phyloP scores from a whole-genome alignment of 1,139 yeast genomes.

The Wickerhamiella pararugosa region DNA sequence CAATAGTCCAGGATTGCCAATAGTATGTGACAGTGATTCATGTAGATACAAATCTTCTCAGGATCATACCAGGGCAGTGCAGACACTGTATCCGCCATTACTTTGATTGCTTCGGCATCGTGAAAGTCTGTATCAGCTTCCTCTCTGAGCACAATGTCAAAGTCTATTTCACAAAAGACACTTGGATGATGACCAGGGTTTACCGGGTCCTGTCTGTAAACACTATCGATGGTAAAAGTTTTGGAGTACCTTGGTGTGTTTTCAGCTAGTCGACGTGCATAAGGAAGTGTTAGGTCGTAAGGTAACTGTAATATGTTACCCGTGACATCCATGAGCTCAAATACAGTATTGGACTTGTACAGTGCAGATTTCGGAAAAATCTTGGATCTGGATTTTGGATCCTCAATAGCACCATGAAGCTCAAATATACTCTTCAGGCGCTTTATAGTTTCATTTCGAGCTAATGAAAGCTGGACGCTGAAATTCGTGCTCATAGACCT shows the following conservation, averaged over 20 bases:
- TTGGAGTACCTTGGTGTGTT: constrained; percentile 31
- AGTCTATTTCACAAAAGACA: constrained; percentile 66
- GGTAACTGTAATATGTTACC: constrained; percentile 83
- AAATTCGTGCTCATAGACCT: constrained; percentile 19
- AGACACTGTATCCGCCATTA: constrained; percentile 56
- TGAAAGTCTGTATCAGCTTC: constrained; percentile 27
- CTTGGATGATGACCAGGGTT: constrained; percentile 57
- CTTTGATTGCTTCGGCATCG: constrained; percentile 80
- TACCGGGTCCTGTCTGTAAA: constrained; percentile 51
- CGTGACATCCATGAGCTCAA: constrained; percentile 66
- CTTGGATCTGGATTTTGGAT: constrained; percentile 35
- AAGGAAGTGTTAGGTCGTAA: constrained; percentile 75
- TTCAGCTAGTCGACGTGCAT: constrained; percentile 70
- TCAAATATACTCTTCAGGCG: constrained; percentile 47
- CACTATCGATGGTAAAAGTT: constrained; percentile 55
- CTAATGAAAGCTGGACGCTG: not conserved
- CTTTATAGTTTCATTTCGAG: constrained; percentile 32
- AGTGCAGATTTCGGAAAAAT: constrained; percentile 72
- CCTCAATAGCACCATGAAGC: constrained; percentile 76
- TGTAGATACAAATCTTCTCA: constrained; percentile 39
- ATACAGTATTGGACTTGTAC: constrained; percentile 48
- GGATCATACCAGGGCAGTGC: constrained; percentile 50
- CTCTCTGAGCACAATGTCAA: constrained; percentile 43
- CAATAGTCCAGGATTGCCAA: constrained; percentile 66
- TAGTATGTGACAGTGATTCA: constrained; percentile 70